These are phyloP conservation scores for Phaeotremella skinneri DNA, from an alignment of 768 basidiomycete species.

Conservation along the genomic window DNA sequence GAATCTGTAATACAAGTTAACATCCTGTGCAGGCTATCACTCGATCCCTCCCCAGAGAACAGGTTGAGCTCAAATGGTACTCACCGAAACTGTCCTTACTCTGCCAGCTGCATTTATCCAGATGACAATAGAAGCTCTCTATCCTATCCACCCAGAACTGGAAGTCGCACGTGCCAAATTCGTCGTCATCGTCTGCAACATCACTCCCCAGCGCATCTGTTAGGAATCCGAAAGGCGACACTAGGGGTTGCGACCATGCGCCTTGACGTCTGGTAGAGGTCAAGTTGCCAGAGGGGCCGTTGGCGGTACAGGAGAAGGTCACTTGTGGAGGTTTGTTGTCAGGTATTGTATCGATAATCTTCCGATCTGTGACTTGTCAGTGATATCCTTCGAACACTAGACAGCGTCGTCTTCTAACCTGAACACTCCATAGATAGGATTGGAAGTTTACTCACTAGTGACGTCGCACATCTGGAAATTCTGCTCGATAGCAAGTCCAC, in stretches of 20 bases:
- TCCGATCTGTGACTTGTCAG: slow-evolving; percentile 64
- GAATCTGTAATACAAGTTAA: slow-evolving; percentile 57
- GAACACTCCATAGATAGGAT: background rate
- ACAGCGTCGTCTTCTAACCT: background rate
- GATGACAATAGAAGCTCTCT: slow-evolving; percentile 92
- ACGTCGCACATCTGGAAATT: slow-evolving; percentile 99
- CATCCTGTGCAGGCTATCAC: background rate
- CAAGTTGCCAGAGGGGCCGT: slow-evolving; percentile 42
- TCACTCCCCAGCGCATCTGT: slow-evolving; percentile 2
- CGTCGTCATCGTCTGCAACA: slow-evolving; percentile 53
- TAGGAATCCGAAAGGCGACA: slow-evolving; percentile 16
- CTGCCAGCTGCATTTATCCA: slow-evolving; percentile 63
- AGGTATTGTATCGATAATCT: slow-evolving; percentile 91
- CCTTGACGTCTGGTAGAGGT: slow-evolving; percentile 7
- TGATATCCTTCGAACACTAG: background rate
- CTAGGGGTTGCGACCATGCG: slow-evolving; percentile 20
- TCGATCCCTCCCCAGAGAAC: background rate
- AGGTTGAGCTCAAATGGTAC: slow-evolving; percentile 8
- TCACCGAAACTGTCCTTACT: slow-evolving; percentile 31
- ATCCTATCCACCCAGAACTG: slow-evolving; percentile 96
- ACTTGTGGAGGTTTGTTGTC: slow-evolving; percentile 83
- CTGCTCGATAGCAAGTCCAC: slow-evolving; percentile 87
- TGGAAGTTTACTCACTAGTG: slow-evolving; percentile 66
- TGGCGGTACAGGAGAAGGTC: slow-evolving; percentile 75
- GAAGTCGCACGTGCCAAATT: slow-evolving; percentile 71